Conservation (phyloP, 192 early-diverging fungal genomes). For the Backusella mclennaniae region DNA sequence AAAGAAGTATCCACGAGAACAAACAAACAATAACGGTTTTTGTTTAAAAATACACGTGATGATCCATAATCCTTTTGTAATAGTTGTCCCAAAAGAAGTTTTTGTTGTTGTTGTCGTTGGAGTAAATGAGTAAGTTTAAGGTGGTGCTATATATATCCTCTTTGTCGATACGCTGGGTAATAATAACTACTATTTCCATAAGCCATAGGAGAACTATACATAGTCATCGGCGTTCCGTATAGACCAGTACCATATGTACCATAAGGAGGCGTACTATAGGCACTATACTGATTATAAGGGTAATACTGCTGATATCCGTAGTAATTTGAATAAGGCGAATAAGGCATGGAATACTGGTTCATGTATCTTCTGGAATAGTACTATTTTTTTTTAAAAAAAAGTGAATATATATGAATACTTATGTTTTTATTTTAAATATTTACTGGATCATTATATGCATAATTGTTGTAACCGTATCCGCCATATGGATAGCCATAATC, state of each 20-base stretch:
- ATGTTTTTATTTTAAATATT: neutral
- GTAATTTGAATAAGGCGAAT: neutral
- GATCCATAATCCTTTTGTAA: neutral
- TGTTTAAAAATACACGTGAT: neutral
- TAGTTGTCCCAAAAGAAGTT: neutral
- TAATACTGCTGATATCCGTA: neutral
- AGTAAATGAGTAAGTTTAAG: neutral
- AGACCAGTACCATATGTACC: neutral
- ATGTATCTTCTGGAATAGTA: neutral
- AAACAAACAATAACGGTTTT: neutral
- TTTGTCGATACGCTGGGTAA: conserved; percentile 1
- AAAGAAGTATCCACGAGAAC: conserved; percentile 8
- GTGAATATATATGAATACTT: neutral
- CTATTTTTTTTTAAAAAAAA: neutral
- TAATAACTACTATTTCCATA: neutral
- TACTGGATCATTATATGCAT: conserved; percentile 3
- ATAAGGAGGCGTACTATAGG: neutral
- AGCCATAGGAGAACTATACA: neutral
- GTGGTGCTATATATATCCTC: neutral
- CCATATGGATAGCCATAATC: neutral
- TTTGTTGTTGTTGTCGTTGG: neutral
- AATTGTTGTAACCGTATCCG: neutral
- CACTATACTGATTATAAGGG: neutral
- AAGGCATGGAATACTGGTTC: neutral
- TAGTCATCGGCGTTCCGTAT: neutral